Conservation (phyloP, 306 rosid genomes). For the Arachis stenosperma region DNA sequence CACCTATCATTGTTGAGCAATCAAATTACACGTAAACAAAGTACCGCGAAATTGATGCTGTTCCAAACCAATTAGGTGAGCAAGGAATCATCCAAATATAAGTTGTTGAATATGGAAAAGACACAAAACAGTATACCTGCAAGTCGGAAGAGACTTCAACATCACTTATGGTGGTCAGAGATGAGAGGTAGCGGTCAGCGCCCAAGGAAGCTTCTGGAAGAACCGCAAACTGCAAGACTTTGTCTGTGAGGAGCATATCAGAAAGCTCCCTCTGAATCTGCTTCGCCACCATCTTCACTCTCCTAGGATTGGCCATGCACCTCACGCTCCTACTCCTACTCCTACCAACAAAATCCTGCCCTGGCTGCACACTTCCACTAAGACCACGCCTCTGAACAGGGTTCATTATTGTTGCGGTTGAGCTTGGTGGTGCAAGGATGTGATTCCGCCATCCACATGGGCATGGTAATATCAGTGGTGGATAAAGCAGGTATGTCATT, state of each 20-base stretch:
- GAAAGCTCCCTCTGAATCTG: constrained; percentile 91
- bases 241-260: constrained; percentile 86
- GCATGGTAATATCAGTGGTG: constrained; percentile 37
- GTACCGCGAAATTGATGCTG: background rate
- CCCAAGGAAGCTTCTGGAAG: constrained; percentile 93
- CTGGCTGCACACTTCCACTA: constrained; percentile 37
- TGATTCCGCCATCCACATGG: constrained; percentile 29
- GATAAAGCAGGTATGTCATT: constrained; percentile 55
- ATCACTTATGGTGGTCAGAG: constrained; percentile 85
- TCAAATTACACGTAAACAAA: background rate
- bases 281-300: constrained; percentile 95
- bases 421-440: background rate
- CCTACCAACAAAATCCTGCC: constrained; percentile 12
- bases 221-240: constrained; percentile 71
- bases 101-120: background rate
- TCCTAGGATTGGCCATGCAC: constrained; percentile 88
- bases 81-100: background rate
- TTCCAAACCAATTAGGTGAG: no score
- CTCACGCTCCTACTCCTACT: constrained; percentile 44
- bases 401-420: background rate
- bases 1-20: constrained; percentile 49
- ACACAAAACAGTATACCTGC: constrained; percentile 59
- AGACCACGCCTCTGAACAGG: constrained; percentile 34
- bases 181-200: constrained; percentile 85
- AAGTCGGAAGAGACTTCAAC: constrained; percentile 84